Percentiles rank a stretch among this genome's conserved stretches.
Evolutionary conservation across 176 grass and related monocot genomes (phyloP).

Genomic region (Zea luxurians): DNA sequence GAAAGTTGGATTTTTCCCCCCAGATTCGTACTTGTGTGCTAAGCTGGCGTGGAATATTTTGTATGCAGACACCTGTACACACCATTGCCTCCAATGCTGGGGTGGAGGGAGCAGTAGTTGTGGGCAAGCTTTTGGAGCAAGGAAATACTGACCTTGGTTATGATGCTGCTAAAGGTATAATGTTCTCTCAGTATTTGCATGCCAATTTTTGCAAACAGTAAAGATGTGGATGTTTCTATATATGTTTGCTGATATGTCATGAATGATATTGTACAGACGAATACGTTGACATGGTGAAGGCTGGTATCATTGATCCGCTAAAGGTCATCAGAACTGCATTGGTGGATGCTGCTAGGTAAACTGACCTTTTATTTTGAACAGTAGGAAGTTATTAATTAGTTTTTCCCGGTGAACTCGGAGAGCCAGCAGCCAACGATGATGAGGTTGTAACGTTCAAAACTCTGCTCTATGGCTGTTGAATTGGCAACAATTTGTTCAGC

Average conservation of each 20-base stretch:
- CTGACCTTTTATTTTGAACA: neutral
- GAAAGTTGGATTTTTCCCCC: neutral
- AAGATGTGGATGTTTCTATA: neutral
- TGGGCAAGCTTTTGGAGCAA: constrained; percentile 98
- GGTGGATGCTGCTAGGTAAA: constrained; percentile 95
- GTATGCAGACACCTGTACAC: constrained; percentile 79
- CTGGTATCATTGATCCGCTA: constrained; percentile 93
- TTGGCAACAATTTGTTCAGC: neutral
- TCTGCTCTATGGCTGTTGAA: neutral
- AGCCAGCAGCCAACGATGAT: neutral
- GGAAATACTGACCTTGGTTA: constrained; percentile 86
- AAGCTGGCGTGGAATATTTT: constrained; percentile 21
- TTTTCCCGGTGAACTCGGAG: neutral
- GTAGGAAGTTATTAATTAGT: neutral
- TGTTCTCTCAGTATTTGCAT: neutral
- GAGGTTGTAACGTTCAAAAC: neutral
- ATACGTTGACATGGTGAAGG: constrained; percentile 97
- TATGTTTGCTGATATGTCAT: constrained; percentile 17
- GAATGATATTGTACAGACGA: constrained; percentile 49
- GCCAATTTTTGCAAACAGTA: neutral
- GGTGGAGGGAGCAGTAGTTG: constrained; percentile 90
- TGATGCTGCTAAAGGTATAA: constrained; percentile 87
- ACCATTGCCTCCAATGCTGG: constrained; percentile 95
- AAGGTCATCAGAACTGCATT: constrained; percentile 99
- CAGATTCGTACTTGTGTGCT: neutral